Conservation (phyloP, 805 yeast species). For the Wickerhamiella kurtzmanii region DNA sequence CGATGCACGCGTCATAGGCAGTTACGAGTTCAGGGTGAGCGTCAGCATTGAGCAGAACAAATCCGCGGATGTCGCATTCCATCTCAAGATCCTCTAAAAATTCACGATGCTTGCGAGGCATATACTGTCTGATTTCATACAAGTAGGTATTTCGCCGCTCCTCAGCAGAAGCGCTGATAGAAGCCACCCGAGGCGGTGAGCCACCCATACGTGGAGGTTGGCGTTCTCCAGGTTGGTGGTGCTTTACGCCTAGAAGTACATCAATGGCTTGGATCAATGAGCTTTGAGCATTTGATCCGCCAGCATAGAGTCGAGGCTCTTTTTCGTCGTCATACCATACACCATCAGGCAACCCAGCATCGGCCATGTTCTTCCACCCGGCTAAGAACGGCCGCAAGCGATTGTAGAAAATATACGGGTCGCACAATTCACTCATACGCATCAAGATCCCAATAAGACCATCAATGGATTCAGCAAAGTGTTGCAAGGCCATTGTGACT, state of each 20-base stretch:
- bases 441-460: slow-evolving; percentile 56
- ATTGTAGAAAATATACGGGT: slow-evolving; percentile 81
- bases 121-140: slow-evolving; percentile 71
- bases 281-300: slow-evolving; percentile 91
- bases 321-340: slow-evolving; percentile 59
- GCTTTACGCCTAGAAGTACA: slow-evolving; percentile 59
- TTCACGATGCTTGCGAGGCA: slow-evolving; percentile 78
- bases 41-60: slow-evolving; percentile 34
- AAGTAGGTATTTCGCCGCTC: slow-evolving; percentile 38
- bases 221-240: slow-evolving; percentile 60
- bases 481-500: slow-evolving; percentile 40
- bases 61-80: slow-evolving; percentile 49
- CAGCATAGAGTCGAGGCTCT: slow-evolving; percentile 47
- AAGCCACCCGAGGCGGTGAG: neutral
- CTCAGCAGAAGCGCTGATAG: slow-evolving; percentile 2
- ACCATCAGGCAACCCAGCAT: slow-evolving; percentile 70
- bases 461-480: slow-evolving; percentile 63
- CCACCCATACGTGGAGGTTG: slow-evolving; percentile 15
- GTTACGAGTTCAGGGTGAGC: slow-evolving; percentile 43
- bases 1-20: slow-evolving; percentile 78
- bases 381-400: slow-evolving; percentile 81
- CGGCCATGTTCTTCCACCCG: slow-evolving; percentile 89
- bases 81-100: slow-evolving; percentile 51
- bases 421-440: slow-evolving; percentile 87
- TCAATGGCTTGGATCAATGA: slow-evolving; percentile 82